These are phyloP conservation scores for Hypoxylon lenormandii DNA, from an alignment of 495 filamentous ascomycete species.

Conservation along the genomic window DNA sequence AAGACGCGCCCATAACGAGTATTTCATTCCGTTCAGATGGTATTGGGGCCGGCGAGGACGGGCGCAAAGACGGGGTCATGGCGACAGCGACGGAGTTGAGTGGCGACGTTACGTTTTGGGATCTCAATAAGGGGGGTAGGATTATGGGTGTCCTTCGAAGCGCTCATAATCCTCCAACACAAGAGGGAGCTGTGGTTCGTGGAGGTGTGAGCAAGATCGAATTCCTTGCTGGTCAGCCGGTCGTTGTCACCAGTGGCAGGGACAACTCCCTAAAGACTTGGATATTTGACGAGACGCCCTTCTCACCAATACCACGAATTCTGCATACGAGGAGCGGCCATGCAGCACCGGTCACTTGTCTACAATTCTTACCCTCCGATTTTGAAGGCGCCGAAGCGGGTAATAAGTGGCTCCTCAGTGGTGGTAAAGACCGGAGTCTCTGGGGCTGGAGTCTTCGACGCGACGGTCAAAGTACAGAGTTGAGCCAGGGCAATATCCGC, in stretches of 20 bases:
- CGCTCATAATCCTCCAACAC: slow-evolving; percentile 80
- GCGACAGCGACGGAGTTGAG: slow-evolving; percentile 76
- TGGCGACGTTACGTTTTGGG: slow-evolving; percentile 95
- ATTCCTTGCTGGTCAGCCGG: slow-evolving; percentile 89
- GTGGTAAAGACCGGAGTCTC: slow-evolving; percentile 84
- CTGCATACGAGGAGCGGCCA: slow-evolving; percentile 88
- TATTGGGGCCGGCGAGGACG: slow-evolving; percentile 88
- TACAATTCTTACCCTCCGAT: slow-evolving; percentile 84
- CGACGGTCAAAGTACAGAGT: slow-evolving; percentile 91
- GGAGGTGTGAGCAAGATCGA: slow-evolving; percentile 81
- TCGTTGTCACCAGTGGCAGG: slow-evolving; percentile 86
- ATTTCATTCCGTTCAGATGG: slow-evolving; percentile 93
- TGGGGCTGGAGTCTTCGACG: slow-evolving; percentile 96
- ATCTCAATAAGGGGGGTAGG: slow-evolving; percentile 86
- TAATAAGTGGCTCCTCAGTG: slow-evolving; percentile 95
- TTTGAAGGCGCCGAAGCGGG: slow-evolving; percentile 87
- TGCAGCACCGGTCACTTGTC: slow-evolving; percentile 79
- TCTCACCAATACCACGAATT: slow-evolving; percentile 83
- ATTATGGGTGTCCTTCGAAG: slow-evolving; percentile 83
- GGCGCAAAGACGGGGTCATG: slow-evolving; percentile 83
- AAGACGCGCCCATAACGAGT: slow-evolving; percentile 73
- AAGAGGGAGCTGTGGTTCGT: slow-evolving; percentile 56
- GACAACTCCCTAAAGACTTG: slow-evolving; percentile 95
- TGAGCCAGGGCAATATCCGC: slow-evolving; percentile 86
- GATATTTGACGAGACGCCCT: slow-evolving; percentile 91